These are phyloP conservation scores for Trichoderma citrinoviride DNA, from an alignment of 2,329 filamentous ascomycete species.

Conservation along the genomic window DNA sequence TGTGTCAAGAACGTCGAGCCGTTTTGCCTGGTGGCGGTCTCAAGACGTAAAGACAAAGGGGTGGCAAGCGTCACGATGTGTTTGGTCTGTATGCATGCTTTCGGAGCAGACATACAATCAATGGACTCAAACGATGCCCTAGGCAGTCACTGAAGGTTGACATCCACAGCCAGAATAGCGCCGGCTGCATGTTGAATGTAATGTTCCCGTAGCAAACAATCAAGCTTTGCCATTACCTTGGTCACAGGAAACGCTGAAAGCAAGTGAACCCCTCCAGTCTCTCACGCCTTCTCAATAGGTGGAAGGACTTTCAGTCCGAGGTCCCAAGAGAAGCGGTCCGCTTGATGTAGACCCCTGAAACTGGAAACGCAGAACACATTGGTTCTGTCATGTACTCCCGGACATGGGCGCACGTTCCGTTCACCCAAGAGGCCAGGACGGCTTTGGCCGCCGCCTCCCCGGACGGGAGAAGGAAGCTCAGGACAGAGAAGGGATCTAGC, in stretches of 20 bases:
- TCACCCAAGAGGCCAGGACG: background rate
- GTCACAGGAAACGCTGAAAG: background rate
- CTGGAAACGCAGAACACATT: background rate
- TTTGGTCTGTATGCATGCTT: background rate
- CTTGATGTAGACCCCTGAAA: background rate
- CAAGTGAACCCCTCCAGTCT: background rate
- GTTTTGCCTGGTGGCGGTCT: no score
- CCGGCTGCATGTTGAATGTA: background rate
- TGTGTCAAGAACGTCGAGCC: no score
- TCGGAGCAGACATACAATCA: background rate
- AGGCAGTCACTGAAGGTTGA: background rate
- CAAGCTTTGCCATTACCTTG: background rate
- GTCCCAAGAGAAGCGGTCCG: background rate
- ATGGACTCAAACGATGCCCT: background rate
- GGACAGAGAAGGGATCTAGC: conserved; percentile 19
- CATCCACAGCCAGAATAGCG: background rate
- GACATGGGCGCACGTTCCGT: background rate
- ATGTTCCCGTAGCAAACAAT: conserved; percentile 10
- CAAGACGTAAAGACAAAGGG: background rate
- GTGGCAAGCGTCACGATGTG: background rate
- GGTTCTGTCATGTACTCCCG: background rate
- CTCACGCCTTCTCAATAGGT: background rate
- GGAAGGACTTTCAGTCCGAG: background rate
- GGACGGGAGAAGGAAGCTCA: conserved; percentile 13
- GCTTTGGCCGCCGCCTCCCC: conserved; percentile 9